phyloP scores from a whole-genome alignment of 768 basidiomycete species.

The Saitozyma sp. region DNA sequence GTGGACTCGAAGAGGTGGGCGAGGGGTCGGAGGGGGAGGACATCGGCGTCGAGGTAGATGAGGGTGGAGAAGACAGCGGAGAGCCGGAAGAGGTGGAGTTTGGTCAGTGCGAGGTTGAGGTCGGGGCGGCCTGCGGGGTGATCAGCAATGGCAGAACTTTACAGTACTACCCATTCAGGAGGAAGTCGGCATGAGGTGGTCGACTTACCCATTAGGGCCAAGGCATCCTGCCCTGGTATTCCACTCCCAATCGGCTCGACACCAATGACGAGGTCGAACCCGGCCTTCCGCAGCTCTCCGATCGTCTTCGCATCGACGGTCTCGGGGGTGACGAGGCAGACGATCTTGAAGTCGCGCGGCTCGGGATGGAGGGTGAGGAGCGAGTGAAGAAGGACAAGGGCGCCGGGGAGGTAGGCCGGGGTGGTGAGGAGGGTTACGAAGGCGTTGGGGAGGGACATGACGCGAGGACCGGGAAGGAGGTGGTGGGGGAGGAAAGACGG shows the following conservation, averaged over 20 bases:
- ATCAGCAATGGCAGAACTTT: not conserved
- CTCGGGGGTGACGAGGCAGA: slow-evolving; percentile 92
- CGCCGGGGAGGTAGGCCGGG: slow-evolving; percentile 88
- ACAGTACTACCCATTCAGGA: not conserved
- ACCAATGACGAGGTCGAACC: slow-evolving; percentile 80
- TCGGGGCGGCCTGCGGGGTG: slow-evolving; percentile 77
- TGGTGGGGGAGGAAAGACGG: too few relatives aligned
- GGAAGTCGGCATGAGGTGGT: not conserved
- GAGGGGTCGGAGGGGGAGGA: slow-evolving; percentile 61
- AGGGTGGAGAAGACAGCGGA: slow-evolving; percentile 44
- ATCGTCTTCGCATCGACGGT: slow-evolving; percentile 80
- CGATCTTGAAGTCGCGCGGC: slow-evolving; percentile 67
- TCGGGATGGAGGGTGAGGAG: slow-evolving; percentile 62
- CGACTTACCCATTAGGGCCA: slow-evolving; percentile 75
- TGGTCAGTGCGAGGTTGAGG: slow-evolving; percentile 89
- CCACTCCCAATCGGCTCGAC: slow-evolving; percentile 76
- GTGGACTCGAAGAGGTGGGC: slow-evolving; percentile 82
- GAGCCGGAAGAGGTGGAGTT: slow-evolving; percentile 92
- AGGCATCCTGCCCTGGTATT: slow-evolving; percentile 64
- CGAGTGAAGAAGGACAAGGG: slow-evolving; percentile 79
- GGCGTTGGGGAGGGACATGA: slow-evolving; percentile 54
- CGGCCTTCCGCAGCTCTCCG: slow-evolving; percentile 70
- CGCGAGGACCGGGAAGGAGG: not conserved
- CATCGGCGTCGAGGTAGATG: slow-evolving; percentile 56
- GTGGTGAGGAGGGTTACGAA: slow-evolving; percentile 93